Evolutionary conservation across 192 early-diverging fungal genomes (phyloP), one percentile per base, ranked within the genome.

Genomic region (Mortierella antarctica): DNA sequence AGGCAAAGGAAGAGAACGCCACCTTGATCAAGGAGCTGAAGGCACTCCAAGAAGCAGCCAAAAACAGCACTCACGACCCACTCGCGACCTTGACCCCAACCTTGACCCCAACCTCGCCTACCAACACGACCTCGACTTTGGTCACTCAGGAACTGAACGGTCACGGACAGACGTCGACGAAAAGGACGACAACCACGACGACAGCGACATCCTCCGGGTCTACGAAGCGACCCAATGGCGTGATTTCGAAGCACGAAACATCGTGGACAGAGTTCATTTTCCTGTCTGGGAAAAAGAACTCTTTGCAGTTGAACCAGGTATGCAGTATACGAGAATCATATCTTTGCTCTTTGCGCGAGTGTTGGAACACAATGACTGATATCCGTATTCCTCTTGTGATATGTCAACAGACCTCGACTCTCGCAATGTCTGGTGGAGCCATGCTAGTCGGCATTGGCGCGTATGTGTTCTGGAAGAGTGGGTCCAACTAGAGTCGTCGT

Each of bases 371-470:
- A 10, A 9, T 12, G 20, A 31, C 10, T 45, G 6, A 15, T 42
- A 15, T 39, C 7, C 55, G 0, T 13, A 40, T 48, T 17, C 50
- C 14, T 62, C 23, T 48, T 20, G 18, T 47, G 21, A 7, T n/a
- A 11, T 18, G 11, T 47, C 21, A n/a, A 50, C 40, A 67, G 62
- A 60, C 69, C 9, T 56, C 77, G 18, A 72, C 65, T 12, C 50
- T 72, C n/a, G 3, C 72, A 31, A 52, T 80, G 54, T 80, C 77
- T 21, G 70, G 70, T 31, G 70, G 77, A 42, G 55, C 62, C 13
- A 80, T 80, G 70, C n/a, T 80, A 31, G 77, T 80, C 7, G 77
- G 77, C 6, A 45, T 72, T 46, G 70, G 77, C 6, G 77, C 65
- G 18, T 80, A 63, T 62, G 65, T 64, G 13, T 53, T 72, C 46